Conservation (phyloP, 2,329 filamentous ascomycete species). For the Nemania bipapillata region DNA sequence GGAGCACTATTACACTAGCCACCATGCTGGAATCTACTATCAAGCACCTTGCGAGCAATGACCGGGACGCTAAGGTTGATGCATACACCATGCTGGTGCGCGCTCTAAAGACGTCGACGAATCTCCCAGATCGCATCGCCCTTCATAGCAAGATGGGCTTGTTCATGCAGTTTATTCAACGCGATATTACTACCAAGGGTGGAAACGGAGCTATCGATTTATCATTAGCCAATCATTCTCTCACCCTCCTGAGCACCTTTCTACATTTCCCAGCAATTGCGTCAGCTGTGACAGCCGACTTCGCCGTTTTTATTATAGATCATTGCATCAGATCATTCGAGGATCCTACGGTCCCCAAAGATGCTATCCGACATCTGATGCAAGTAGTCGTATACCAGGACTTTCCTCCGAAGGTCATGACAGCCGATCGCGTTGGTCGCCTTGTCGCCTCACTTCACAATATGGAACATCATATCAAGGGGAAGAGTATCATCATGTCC, state of each 20-base stretch:
- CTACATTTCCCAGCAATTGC: constrained; percentile 78
- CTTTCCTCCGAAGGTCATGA: constrained; percentile 80
- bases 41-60: constrained; percentile 79
- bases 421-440: constrained; percentile 72
- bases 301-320: constrained; percentile 82
- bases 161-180: constrained; percentile 82
- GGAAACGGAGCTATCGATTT: constrained; percentile 68
- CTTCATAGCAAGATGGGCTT: constrained; percentile 79
- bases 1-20: constrained; percentile 67
- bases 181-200: constrained; percentile 76
- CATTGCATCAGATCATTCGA: constrained; percentile 79
- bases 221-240: constrained; percentile 78
- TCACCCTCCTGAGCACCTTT: constrained; percentile 81
- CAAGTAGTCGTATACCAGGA: constrained; percentile 82
- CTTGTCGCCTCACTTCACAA: constrained; percentile 76
- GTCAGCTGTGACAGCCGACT: constrained; percentile 77
- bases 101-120: constrained; percentile 82
- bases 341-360: constrained; percentile 75
- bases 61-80: constrained; percentile 79
- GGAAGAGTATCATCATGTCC: constrained; percentile 82
- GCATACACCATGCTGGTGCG: constrained; percentile 84
- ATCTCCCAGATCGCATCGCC: constrained; percentile 78
- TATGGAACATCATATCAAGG: constrained; percentile 77
- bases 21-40: constrained; percentile 87
- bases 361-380: constrained; percentile 80